Evolutionary conservation across 352 stramenopile species (phyloP).

Genomic region (Peronospora belbahrii): DNA sequence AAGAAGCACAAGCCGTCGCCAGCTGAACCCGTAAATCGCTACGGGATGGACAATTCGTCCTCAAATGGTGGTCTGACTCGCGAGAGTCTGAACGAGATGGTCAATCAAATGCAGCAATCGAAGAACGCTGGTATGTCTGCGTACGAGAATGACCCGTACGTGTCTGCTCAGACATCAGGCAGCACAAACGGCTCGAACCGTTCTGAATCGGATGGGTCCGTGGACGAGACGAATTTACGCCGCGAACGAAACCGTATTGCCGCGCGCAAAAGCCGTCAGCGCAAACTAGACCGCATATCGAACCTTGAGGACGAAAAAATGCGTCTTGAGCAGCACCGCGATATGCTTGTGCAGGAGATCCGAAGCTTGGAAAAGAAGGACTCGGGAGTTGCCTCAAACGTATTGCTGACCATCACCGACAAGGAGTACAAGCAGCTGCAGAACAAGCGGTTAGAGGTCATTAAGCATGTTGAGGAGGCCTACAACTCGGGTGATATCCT

Average conservation of each 20-base stretch:
- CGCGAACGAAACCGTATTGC: conserved; percentile 83
- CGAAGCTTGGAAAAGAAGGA: conserved; percentile 77
- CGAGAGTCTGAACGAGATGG: conserved; percentile 51
- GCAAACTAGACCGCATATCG: conserved; percentile 82
- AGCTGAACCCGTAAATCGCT: conserved; percentile 44
- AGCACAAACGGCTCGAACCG: conserved; percentile 61
- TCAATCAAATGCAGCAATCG: conserved; percentile 44
- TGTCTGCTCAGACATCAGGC: conserved; percentile 29
- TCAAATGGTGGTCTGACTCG: conserved; percentile 32
- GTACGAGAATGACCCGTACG: conserved; percentile 63
- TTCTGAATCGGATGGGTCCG: conserved; percentile 59
- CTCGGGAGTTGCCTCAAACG: conserved; percentile 29
- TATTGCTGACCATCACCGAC: conserved; percentile 67
- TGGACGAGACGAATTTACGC: conserved; percentile 72
- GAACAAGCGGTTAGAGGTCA: conserved; percentile 67
- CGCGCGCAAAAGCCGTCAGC: conserved; percentile 71
- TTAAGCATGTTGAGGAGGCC: conserved; percentile 69
- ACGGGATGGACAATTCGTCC: conserved; percentile 15
- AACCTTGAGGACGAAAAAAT: conserved; percentile 85
- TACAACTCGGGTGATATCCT: conserved; percentile 79
- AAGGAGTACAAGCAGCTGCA: conserved; percentile 74
- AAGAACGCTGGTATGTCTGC: conserved; percentile 30
- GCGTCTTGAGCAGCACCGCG: conserved; percentile 77
- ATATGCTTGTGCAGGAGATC: conserved; percentile 84
- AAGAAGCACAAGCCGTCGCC: conserved; percentile 65